phyloP scores from a whole-genome alignment of 2,329 filamentous ascomycete species.

The Gnomoniopsis sp. region DNA sequence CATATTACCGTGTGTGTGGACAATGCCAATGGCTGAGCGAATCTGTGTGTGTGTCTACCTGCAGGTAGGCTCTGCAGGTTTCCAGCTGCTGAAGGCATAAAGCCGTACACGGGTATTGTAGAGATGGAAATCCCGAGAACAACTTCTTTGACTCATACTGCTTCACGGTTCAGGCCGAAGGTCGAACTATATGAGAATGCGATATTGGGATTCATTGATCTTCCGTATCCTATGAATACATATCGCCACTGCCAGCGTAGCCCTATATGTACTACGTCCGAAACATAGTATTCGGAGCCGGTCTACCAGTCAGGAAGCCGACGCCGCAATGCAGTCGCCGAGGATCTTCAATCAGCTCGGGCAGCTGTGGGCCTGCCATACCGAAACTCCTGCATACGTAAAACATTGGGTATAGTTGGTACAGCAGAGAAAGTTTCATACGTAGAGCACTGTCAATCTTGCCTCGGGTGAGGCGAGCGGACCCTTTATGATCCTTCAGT shows the following conservation, averaged over 20 bases:
- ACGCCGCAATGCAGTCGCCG: not conserved
- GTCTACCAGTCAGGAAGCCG: conserved; percentile 1
- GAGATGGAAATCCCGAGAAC: not conserved
- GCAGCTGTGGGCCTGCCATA: not conserved
- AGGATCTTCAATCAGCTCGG: conserved; percentile 1
- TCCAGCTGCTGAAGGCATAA: not conserved
- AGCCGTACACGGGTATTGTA: not conserved
- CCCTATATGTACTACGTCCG: conserved; percentile 1
- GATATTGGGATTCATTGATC: not conserved
- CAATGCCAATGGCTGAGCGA: conserved; percentile 2
- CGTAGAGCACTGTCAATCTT: not conserved
- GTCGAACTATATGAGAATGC: not conserved
- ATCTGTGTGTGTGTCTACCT: not conserved
- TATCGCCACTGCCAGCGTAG: not conserved
- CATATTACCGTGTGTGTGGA: not conserved
- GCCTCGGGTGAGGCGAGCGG: conserved; percentile 1
- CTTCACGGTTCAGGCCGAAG: not conserved
- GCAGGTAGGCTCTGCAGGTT: not conserved
- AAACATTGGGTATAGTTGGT: not conserved
- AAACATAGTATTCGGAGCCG: conserved; percentile 2
- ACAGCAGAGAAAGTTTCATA: not conserved
- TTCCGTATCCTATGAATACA: not conserved
- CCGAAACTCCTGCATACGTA: conserved; percentile 1
- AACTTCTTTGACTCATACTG: not conserved
- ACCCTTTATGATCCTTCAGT: not conserved